Conservation (phyloP, 2,329 filamentous ascomycete genomes). For the Aspergillus pseudotamarii region DNA sequence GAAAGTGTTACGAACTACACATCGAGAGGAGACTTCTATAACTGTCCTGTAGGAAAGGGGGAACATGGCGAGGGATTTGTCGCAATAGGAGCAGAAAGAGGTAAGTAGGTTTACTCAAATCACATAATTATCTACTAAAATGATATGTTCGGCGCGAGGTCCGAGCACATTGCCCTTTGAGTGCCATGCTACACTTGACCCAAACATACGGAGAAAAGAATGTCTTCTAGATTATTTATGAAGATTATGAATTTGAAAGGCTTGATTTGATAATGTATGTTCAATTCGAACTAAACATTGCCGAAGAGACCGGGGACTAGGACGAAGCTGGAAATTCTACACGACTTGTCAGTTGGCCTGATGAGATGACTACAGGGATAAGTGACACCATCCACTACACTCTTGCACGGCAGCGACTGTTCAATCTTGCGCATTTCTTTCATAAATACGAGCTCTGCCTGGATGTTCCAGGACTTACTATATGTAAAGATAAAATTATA, state of each 20-base stretch:
- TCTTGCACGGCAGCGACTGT: not conserved
- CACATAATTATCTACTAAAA: not conserved
- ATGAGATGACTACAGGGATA: slow-evolving; percentile 1
- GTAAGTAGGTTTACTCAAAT: not conserved
- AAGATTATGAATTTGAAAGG: not conserved
- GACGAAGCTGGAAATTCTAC: not conserved
- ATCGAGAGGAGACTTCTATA: not conserved
- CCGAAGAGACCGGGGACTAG: not conserved
- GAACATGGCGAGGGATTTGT: not conserved
- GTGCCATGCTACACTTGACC: no score
- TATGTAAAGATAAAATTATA: not conserved
- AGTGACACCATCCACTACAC: not conserved
- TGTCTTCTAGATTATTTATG: not conserved
- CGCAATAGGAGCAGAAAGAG: not conserved
- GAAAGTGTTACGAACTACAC: not conserved
- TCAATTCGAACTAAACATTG: no score
- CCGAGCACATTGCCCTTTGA: not conserved
- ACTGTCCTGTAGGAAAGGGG: not conserved
- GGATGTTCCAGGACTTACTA: not conserved
- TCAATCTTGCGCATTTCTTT: not conserved
- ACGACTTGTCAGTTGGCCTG: not conserved
- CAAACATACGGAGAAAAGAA: not conserved
- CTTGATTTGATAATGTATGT: not conserved
- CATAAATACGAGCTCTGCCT: not conserved
- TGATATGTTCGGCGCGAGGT: not conserved